Evolutionary conservation across 305 asterid species (phyloP).

Genomic region (Fraxinus baroniana): DNA sequence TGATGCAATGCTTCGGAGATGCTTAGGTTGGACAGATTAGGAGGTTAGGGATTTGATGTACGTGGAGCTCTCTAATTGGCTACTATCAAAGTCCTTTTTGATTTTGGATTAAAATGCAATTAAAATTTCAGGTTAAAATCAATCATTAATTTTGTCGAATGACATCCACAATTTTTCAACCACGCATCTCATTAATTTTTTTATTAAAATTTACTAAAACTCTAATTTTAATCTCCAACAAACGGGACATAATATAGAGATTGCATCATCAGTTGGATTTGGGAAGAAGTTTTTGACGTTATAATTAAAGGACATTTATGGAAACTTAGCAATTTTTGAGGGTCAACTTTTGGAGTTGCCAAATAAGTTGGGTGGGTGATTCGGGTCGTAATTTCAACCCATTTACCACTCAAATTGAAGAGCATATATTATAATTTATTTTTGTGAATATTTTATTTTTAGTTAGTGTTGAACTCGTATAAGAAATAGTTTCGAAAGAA

Average conservation of each 20-base stretch:
- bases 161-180: neutral
- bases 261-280: neutral
- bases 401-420: neutral
- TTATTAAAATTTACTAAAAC: no score
- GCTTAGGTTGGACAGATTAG: slow-evolving; percentile 22
- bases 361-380: neutral
- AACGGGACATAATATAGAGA: neutral
- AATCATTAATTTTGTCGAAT: no score
- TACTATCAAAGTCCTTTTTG: neutral
- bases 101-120: no score
- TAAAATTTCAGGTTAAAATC: neutral
- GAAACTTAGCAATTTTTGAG: neutral
- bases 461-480: neutral
- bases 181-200: no score
- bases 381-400: neutral
- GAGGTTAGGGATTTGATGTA: neutral
- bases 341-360: neutral
- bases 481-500: neutral
- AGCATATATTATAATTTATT: neutral
- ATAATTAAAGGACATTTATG: neutral
- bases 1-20: slow-evolving; percentile 18
- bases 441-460: no score
- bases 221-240: no score
- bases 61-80: slow-evolving; percentile 31
- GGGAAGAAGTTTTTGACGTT: neutral